Evolutionary conservation across 495 filamentous ascomycete genomes (phyloP), one percentile per base, ranked within the genome.

Genomic region (Aspergillus sparsus): DNA sequence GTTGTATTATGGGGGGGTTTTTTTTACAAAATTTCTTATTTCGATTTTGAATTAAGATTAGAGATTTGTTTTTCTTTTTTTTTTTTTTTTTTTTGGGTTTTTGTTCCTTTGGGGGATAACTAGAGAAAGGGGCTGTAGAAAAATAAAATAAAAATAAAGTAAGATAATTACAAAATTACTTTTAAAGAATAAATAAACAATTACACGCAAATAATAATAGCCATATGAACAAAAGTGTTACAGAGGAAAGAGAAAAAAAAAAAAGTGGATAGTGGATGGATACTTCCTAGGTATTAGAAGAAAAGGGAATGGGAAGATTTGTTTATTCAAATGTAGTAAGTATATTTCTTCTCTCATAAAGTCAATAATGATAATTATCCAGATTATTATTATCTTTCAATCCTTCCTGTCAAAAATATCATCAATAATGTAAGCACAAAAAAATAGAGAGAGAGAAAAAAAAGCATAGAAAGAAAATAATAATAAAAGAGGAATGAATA

Each of bases 31-130:
- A 13, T 5, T 46, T 56, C 44, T 56, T 57, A 42, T 58, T 51
- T 58, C 44, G 51, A 51, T 51, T 58, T 52, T 44, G 50, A 37
- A 58, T 58, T 58, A 58, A 58, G 56, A 58, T 58, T 58, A 42
- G 47, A 49, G 18, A 62, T 60, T 56, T 42, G 55, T 44, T 63
- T 53, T 62, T 53, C 37, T 54, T 53, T 58, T 61, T 58, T 57
- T 42, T 62, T 50, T 64, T 53, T 65, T 63, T 53, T 60, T 65
- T 55, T 58, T 7, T 42, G 32, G 35, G 18, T 31, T 52, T 31
- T 33, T 56, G 12, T 9, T 13, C 46, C 15, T 47, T 47, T 9
- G 16, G 13, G 42, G 42, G 44, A 18, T 16, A 2, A 6, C 1
- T 18, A 47, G 44, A 47, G 44, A 47, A 47, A 47, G 44, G 44